Evolutionary conservation across 345 rosid species (phyloP).

Genomic region (Aquilaria malaccensis): DNA sequence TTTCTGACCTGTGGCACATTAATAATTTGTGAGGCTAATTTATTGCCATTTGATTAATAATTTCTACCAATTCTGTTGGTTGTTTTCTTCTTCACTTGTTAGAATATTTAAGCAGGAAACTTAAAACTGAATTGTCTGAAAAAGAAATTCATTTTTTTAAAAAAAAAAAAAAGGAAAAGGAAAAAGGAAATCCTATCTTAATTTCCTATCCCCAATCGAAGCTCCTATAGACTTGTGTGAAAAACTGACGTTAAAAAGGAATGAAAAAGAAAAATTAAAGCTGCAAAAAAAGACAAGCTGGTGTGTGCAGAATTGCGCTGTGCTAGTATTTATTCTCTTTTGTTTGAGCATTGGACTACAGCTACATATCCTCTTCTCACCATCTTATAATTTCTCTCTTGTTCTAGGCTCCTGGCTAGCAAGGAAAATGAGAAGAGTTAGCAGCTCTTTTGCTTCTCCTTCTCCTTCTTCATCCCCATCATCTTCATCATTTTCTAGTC

Average conservation of each 20-base stretch:
- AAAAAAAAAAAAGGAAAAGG: neutral
- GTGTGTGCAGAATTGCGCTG: constrained; percentile 23
- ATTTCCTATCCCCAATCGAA: constrained; percentile 35
- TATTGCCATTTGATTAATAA: no score
- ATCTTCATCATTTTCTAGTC: constrained; percentile 13
- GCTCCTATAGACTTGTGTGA: constrained; percentile 23
- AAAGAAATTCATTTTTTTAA: neutral
- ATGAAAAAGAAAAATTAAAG: constrained; percentile 17
- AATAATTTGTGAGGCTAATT: neutral
- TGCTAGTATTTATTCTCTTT: constrained; percentile 33
- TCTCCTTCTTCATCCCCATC: neutral
- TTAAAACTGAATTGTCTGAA: no score
- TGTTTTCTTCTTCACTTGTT: no score
- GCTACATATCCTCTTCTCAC: neutral
- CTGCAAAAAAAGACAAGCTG: constrained; percentile 31
- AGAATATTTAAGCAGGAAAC: no score
- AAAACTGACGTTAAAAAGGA: constrained; percentile 18
- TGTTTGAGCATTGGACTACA: constrained; percentile 1
- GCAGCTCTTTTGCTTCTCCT: no score
- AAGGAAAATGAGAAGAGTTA: constrained; percentile 10
- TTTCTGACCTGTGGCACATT: neutral
- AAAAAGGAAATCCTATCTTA: constrained; percentile 26
- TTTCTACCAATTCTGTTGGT: no score
- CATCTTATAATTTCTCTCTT: neutral
- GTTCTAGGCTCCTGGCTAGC: neutral